Evolutionary conservation across 192 early-diverging fungal genomes (phyloP).

Genomic region (Coemansia sp.): DNA sequence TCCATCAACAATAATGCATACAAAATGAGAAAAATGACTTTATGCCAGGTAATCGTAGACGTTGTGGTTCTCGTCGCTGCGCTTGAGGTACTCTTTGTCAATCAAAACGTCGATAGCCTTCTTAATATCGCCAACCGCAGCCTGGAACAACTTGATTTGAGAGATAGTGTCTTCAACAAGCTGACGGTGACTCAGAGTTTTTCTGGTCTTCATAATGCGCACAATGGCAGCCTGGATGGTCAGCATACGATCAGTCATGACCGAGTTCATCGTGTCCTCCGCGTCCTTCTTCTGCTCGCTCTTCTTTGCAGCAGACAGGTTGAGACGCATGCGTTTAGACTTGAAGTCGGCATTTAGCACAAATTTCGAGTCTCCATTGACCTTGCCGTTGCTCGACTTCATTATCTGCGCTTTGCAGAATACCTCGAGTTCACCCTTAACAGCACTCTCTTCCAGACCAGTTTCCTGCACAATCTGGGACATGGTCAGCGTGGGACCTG

Average conservation of each 20-base stretch:
- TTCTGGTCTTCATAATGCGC: slow-evolving; percentile 98
- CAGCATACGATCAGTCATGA: slow-evolving; percentile 88
- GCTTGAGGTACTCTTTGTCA: slow-evolving; percentile 91
- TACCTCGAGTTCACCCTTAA: slow-evolving; percentile 67
- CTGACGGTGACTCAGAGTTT: slow-evolving; percentile 77
- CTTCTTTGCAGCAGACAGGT: slow-evolving; percentile 82
- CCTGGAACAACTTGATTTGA: slow-evolving; percentile 88
- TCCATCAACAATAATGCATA: background rate
- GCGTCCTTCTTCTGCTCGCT: slow-evolving; percentile 88
- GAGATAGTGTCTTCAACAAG: slow-evolving; percentile 88
- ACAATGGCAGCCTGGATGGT: slow-evolving; percentile 99
- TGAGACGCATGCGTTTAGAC: slow-evolving; percentile 86
- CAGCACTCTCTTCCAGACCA: slow-evolving; percentile 62
- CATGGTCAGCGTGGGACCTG: slow-evolving; percentile 55
- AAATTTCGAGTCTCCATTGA: slow-evolving; percentile 51
- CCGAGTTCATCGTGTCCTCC: slow-evolving; percentile 87
- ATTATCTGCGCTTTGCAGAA: slow-evolving; percentile 87
- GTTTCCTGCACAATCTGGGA: slow-evolving; percentile 76
- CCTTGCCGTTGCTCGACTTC: slow-evolving; percentile 14
- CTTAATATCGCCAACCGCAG: slow-evolving; percentile 88
- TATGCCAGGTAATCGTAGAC: slow-evolving; percentile 83
- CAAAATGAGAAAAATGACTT: slow-evolving; percentile 2
- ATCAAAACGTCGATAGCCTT: slow-evolving; percentile 93
- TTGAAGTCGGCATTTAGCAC: slow-evolving; percentile 78
- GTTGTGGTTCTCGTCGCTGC: slow-evolving; percentile 77